Evolutionary conservation across 768 basidiomycete species (phyloP), one percentile per base, ranked within the genome.

Genomic region (Candolleomyces eurysporus): DNA sequence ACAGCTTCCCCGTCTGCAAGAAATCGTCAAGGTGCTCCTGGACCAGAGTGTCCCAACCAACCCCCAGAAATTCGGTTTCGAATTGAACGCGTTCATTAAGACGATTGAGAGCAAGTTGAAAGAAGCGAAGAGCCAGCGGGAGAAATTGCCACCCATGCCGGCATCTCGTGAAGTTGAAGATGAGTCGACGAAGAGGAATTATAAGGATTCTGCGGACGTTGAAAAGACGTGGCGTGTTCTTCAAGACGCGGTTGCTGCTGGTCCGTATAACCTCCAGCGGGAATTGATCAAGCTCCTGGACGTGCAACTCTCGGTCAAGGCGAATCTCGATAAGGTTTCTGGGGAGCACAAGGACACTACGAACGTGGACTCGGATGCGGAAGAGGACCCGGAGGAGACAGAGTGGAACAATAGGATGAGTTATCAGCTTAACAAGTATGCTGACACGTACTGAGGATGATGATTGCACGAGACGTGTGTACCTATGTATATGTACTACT

Each of bases 271-370:
- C 14, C 16, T 22, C 51, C 54, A 60, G 17, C 50, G 64, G 32
- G 50, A 53, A 7, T 40, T 65, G 6, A 42, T 62, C 31, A 60
- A 65, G 57, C 51, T 65, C 19, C 43, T 58, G 22, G 64, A 65
- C 48, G 64, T 65, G 9, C 64, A 65, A 36, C n/a, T 30, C 3
- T 65, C 64, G 3, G 61, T 65, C 9, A 60, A 57, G 57, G 57
- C 55, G 4, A 56, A 58, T 21, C 45, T 65, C 17, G 56, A 65
- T 31, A 21, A 58, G n/a, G n/a, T 40, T 16, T 13, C 32, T 22
- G 32, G 14, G 13, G 39, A 53, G 26, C 22, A 51, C 5, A 46
- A 30, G n/a, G 16, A 45, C 16, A 22, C 5, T 2, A 22, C 31
- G 16, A 40, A 59, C 43, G 39, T 31, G 17, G 57, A 59, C 19